Evolutionary conservation across 2,329 filamentous ascomycete genomes (phyloP), one percentile per base, ranked within the genome.

Genomic region (Madurella fahalii): DNA sequence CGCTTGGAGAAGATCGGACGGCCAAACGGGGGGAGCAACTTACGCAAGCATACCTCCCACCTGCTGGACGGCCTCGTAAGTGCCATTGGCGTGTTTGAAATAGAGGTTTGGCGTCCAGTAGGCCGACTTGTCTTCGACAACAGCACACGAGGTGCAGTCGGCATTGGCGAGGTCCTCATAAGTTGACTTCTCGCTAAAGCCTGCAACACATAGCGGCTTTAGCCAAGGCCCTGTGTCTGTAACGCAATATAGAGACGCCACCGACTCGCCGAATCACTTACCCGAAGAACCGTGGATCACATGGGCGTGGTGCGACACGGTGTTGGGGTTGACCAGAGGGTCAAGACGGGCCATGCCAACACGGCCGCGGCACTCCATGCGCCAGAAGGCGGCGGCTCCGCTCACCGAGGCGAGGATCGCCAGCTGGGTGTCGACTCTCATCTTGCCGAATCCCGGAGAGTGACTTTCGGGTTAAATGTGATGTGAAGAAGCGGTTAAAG

Each of bases 21-120:
- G 16, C 34, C 43, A 47, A 25, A 25, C 16, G 16, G 16, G 15
- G 15, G 18, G 5, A 31, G 34, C 9, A 20, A 85, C 87, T 78
- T 80, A 93, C 84, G 86, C 87, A 67, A 95, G 83, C 82, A 95
- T 90, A 59, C 91, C 90, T 58, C 90, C 90, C 48, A 87, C 81
- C 68, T 94, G 85, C 1, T 79, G 71, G 44, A 95, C 89, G 53
- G 88, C 70, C 63, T 88, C 81, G 48, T 83, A 83, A 53, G 83
- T 75, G 54, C 86, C 82, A 62, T 88, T 86, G 12, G 67, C 67
- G 65, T 91, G 81, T 67, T 85, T 71, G 70, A 95, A 96, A 74
- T 93, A 92, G 59, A 95, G 67, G 2, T 81, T 73, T 1, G 91
- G 91, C 50, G 84, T 83, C 89, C 90, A 96, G 74, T 96, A 96